Evolutionary conservation across 1,284 basidiomycete species (phyloP), one percentile per base, ranked within the genome.

Genomic region (Ustilago cynodontis): DNA sequence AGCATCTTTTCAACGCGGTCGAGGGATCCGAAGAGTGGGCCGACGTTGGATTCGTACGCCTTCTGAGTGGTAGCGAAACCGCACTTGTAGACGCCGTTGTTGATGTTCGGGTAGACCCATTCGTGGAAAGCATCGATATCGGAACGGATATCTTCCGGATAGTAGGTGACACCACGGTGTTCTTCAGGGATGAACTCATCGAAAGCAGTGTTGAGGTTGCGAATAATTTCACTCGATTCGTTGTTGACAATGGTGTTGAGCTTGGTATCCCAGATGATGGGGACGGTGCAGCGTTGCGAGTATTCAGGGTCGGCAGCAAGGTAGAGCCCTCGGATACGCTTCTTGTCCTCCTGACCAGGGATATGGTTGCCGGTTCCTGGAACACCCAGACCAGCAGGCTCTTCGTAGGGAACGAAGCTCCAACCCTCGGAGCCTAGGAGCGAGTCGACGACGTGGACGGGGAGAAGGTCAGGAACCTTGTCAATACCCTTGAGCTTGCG

Each of bases 181-280:
- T 80, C 69, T 10, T 68, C 20, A 3, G 80, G 77, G 18, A 86
- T 22, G 53, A 85, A 83, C 9, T 85, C 80, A 62, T 86, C 81
- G 41, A 86, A 86, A 11, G 65, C 68, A 24, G 65, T 88, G 87
- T 97, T 97, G 87, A 98, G 90, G 51, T 95, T 93, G 60, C 96
- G 91, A 81, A 98, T 94, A 82, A 98, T 74, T 47, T 86, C 86
- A 26, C 77, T 74, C 3, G 85, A 86, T 66, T 86, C 84, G 75
- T 85, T 99, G 88, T 93, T 97, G 63, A 99, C 97, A 78, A 99
- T 93, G 39, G 93, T 94, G 65, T 92, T 87, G 43, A 87, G 88
- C 87, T 97, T 93, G 88, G 92, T 96, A 88, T 98, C 97, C 94
- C 94, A 99, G 1, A 98, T 88, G 54, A 95, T 88, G n/a, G 96